Evolutionary conservation across 768 basidiomycete species (phyloP).

Genomic region (Auricularia sp.): DNA sequence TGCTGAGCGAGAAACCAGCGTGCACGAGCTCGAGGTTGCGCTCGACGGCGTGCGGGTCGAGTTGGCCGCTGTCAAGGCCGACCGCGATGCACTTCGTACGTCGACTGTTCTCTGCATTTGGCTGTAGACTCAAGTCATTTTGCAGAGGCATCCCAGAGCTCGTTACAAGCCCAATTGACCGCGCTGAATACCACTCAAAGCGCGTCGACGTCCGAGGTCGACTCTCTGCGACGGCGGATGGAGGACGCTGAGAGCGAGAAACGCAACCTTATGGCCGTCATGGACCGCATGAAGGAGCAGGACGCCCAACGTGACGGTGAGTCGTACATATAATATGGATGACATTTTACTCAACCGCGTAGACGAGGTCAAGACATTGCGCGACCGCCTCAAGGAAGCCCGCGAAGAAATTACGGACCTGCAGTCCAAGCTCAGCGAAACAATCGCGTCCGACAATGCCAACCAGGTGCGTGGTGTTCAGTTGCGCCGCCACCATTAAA

Average conservation of each 20-base stretch:
- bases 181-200: conserved; percentile 49
- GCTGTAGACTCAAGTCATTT: conserved; percentile 12
- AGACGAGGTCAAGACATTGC: conserved; percentile 68
- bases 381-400: conserved; percentile 60
- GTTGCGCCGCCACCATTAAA: conserved; percentile 4
- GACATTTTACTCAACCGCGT: background rate
- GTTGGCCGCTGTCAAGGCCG: conserved; percentile 42
- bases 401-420: conserved; percentile 61
- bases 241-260: conserved; percentile 85
- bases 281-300: conserved; percentile 76
- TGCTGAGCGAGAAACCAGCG: conserved; percentile 60
- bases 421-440: conserved; percentile 61
- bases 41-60: conserved; percentile 47
- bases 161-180: conserved; percentile 46
- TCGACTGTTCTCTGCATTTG: conserved; percentile 10
- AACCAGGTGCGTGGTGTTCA: conserved; percentile 15
- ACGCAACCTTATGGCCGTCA: conserved; percentile 73
- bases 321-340: conserved; percentile 9
- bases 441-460: conserved; percentile 65
- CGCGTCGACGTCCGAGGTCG: conserved; percentile 53
- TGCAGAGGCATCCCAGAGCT: conserved; percentile 36
- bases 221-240: conserved; percentile 45
- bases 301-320: conserved; percentile 63
- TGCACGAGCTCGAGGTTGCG: conserved; percentile 46
- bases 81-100: conserved; percentile 60